A percentile compares a stretch with the other conserved stretches of the same genome.
phyloP scores from a whole-genome alignment of 768 basidiomycete species.

The Lactarius deliciosus region DNA sequence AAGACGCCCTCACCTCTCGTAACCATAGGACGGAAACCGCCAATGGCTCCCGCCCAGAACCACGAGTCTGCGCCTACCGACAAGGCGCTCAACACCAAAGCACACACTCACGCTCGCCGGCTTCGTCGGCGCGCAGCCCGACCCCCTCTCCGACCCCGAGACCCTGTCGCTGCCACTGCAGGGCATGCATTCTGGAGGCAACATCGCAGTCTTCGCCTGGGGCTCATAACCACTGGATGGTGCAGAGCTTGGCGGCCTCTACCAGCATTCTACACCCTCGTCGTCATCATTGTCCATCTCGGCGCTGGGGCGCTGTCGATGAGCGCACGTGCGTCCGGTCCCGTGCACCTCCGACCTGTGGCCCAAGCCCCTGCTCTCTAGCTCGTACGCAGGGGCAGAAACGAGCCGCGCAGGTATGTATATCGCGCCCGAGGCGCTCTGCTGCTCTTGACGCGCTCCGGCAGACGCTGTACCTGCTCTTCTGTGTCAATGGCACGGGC shows the following conservation, averaged over 20 bases:
- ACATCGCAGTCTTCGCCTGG: conserved; percentile 74
- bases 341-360: not conserved
- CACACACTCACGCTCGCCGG: conserved; percentile 39
- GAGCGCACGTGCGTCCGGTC: not conserved
- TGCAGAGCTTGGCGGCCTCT: conserved; percentile 12
- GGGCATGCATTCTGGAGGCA: conserved; percentile 69
- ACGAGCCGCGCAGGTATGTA: not conserved
- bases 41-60: conserved; percentile 34
- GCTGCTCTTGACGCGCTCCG: conserved; percentile 39
- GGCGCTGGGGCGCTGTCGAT: conserved; percentile 20
- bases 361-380: not conserved
- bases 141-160: conserved; percentile 64
- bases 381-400: not conserved
- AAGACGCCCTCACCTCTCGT: not conserved
- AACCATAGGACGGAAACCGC: conserved; percentile 36
- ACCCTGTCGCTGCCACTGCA: conserved; percentile 52
- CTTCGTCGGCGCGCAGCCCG: conserved; percentile 52
- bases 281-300: conserved; percentile 14
- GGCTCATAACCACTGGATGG: conserved; percentile 65
- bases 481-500: conserved; percentile 78
- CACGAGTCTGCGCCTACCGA: conserved; percentile 39
- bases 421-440: not conserved
- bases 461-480: conserved; percentile 64
- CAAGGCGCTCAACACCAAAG: conserved; percentile 10
- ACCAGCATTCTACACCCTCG: conserved; percentile 10